A percentile compares a stretch with the other conserved stretches of the same genome.
Conservation (phyloP, 345 rosid genomes). For the Moricandia moricandioides region DNA sequence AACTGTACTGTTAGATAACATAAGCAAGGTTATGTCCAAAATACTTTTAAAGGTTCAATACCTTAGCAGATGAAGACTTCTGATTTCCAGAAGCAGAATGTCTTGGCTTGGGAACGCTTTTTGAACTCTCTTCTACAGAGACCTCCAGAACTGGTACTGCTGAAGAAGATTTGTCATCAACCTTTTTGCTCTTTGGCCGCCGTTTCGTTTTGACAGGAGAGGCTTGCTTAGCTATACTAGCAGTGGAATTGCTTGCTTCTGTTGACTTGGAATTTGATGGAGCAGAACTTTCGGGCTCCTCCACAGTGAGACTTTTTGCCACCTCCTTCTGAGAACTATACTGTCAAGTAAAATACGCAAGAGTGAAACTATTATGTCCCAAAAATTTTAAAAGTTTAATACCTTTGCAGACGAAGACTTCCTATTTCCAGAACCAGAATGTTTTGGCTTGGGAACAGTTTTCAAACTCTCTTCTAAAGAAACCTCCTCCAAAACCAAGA, state of each 20-base stretch:
- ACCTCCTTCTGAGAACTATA: constrained; percentile 44
- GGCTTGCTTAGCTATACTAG: constrained; percentile 25
- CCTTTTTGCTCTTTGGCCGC: constrained; percentile 45
- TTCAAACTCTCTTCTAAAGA: constrained; percentile 37
- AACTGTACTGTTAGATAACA: constrained; percentile 36
- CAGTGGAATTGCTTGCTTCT: not conserved
- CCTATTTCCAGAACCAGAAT: constrained; percentile 36
- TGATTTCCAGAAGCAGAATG: constrained; percentile 34
- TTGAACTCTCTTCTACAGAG: constrained; percentile 36
- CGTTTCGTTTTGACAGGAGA: constrained; percentile 40
- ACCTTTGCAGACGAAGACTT: constrained; percentile 39
- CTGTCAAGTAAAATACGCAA: constrained; percentile 33
- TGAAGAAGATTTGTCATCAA: constrained; percentile 35
- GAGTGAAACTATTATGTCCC: constrained; percentile 7
- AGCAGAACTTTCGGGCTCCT: constrained; percentile 31
- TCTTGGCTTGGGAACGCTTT: constrained; percentile 31
- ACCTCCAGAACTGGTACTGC: constrained; percentile 32
- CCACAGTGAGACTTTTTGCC: constrained; percentile 6
- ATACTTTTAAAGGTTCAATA: constrained; percentile 34
- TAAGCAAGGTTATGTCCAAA: constrained; percentile 2
- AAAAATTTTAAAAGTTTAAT: constrained; percentile 29
- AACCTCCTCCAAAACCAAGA: constrained; percentile 28
- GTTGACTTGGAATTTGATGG: not conserved
- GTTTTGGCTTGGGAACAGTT: constrained; percentile 25
- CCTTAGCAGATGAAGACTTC: constrained; percentile 38